Base-by-base conservation (phyloP, 495 filamentous ascomycete genomes). In the Evernia prunastri region DNA sequence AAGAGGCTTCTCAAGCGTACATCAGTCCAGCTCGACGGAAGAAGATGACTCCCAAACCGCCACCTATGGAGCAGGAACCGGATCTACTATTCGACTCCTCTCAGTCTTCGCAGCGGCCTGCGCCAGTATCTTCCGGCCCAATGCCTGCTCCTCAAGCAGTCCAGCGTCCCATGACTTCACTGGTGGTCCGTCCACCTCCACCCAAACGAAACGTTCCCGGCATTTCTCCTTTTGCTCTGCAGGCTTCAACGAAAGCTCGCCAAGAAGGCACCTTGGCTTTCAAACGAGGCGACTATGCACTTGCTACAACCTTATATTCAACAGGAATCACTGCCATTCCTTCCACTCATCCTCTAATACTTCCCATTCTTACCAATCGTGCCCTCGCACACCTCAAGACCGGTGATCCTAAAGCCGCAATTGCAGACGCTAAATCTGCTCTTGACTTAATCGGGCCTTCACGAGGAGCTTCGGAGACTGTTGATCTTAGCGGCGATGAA, bases 211-310 rank as follows among this genome's bases (percentile, higher is more conserved):
- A 81, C 47, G 82, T 96, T 58, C 92, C 92, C 23, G 69, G 79
- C 12, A 71, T 92, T 10, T 87, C 91, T 0, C 72, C 83, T 15
- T 79, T 83, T 56, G 86, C 87, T 4, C 82, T 96, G 10, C 77
- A 86, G 59, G 82, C 84, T 20, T 96, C 91, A 20, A 86, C 86
- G 51, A 79, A 83, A n/a, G 80, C 91, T 59, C 88, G 95, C 23
- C 80, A 86, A 60, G 85, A 86, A 59, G 95, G 92, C 36, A 87
- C 90, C 15, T 87, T 86, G 61, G 87, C 92, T 67, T 98, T 96
- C 80, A 97, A 96, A 74, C 85, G 89, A 31, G 94, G 94, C 40
- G 94, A 98, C 74, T 98, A 90, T 73, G 87, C 89, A 18, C 80
- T 86, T 5, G 95, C 94, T 0, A 89, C 96, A 67, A 81, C 85